A percentile compares a stretch with the other conserved stretches of the same genome.
These are phyloP conservation scores for Ottelia alismoides DNA, from an alignment of 106 monocot genomes.

Conservation along the genomic window DNA sequence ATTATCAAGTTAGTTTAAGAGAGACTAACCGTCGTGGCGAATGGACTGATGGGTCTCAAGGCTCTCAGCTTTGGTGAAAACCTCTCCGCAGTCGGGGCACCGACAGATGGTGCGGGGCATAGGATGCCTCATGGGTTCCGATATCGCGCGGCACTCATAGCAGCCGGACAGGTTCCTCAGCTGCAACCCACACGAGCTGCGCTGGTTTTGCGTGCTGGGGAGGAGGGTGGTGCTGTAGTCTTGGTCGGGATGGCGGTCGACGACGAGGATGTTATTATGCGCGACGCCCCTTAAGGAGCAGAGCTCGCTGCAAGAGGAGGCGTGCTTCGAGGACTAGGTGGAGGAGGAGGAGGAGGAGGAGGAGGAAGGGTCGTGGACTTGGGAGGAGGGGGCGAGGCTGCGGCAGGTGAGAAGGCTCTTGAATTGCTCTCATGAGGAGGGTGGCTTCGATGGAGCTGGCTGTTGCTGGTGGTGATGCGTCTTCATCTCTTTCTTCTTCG, in stretches of 20 bases:
- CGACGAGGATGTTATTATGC: constrained; percentile 30
- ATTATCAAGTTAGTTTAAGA: too few relatives aligned
- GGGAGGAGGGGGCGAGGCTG: constrained; percentile 12
- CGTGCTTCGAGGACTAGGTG: constrained; percentile 7
- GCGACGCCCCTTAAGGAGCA: constrained; percentile 63
- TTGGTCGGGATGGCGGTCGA: constrained; percentile 20
- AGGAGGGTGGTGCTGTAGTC: constrained; percentile 5
- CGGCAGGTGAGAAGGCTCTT: constrained; percentile 74
- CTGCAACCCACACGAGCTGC: too few relatives aligned
- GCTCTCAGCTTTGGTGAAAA: constrained; percentile 75
- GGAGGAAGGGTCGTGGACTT: constrained; percentile 34
- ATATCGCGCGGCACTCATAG: constrained; percentile 87
- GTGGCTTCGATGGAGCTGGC: constrained; percentile 5
- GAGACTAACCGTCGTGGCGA: constrained; percentile 92
- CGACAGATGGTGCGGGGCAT: constrained; percentile 47
- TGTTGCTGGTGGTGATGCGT: background rate
- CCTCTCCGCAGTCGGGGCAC: constrained; percentile 79
- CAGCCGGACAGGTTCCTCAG: too few relatives aligned
- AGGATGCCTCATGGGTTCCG: constrained; percentile 45
- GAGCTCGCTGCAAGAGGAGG: constrained; percentile 46
- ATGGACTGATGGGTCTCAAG: constrained; percentile 68
- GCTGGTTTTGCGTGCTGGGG: constrained; percentile 1
- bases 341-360: background rate
- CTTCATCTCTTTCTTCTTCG: constrained; percentile 11
- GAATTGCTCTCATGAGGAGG: constrained; percentile 82